These are phyloP conservation scores for Naganishia vaughanmartiniae DNA, from an alignment of 768 basidiomycete species.

Conservation along the genomic window DNA sequence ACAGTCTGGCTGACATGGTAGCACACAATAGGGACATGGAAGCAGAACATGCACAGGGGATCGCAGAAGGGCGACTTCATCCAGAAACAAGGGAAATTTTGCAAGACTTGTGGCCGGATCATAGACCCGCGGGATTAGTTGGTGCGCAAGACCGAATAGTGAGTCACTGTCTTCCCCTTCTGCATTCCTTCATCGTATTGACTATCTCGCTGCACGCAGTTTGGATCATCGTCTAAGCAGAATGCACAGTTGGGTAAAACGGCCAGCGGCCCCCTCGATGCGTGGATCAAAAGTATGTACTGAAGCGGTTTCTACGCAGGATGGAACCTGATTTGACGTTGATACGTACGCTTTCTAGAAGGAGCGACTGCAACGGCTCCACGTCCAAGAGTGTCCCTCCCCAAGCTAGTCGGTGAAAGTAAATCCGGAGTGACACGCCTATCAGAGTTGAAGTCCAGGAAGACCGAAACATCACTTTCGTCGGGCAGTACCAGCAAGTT, in stretches of 20 bases:
- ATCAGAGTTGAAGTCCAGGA: slow-evolving; percentile 37
- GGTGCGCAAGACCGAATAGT: not conserved
- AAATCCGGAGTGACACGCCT: slow-evolving; percentile 43
- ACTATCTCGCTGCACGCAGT: not conserved
- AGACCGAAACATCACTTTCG: not conserved
- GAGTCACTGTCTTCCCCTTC: not conserved
- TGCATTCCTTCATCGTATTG: not conserved
- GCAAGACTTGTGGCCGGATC: slow-evolving; percentile 49
- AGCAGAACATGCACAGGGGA: slow-evolving; percentile 40
- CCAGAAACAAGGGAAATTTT: slow-evolving; percentile 46
- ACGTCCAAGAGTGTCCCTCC: slow-evolving; percentile 28
- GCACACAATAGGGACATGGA: slow-evolving; percentile 37
- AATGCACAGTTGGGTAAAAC: not conserved
- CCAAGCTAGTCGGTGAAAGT: slow-evolving; percentile 40
- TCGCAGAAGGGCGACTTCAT: slow-evolving; percentile 47
- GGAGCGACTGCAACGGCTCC: slow-evolving; percentile 7
- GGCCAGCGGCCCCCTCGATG: slow-evolving; percentile 41
- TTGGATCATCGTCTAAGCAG: slow-evolving; percentile 14
- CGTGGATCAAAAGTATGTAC: slow-evolving; percentile 46
- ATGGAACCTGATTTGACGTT: not conserved
- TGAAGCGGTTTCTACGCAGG: not conserved
- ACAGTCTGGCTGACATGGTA: not conserved
- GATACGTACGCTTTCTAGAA: not conserved
- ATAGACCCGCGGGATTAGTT: slow-evolving; percentile 20
- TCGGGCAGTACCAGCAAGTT: slow-evolving; percentile 19